Evolutionary conservation across 148 eudicot genomes (phyloP).

Genomic region (Suaeda aralocaspica): DNA sequence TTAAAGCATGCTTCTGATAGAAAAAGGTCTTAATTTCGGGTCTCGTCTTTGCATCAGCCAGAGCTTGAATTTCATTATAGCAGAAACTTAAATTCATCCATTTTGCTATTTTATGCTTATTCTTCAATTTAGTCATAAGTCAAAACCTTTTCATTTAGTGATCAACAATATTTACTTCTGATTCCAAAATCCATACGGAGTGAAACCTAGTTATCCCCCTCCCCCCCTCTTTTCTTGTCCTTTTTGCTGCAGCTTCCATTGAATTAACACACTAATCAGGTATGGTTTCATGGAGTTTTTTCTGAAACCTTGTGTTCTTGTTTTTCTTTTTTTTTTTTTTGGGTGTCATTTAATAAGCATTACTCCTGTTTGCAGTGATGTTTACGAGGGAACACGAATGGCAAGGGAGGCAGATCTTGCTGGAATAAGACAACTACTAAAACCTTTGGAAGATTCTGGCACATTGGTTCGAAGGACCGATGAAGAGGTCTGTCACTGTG

Average conservation of each 20-base stretch:
- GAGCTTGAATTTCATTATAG: neutral
- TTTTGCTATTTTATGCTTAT: neutral
- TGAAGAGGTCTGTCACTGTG: slow-evolving; percentile 59
- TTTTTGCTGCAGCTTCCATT: neutral
- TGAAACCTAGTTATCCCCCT: neutral
- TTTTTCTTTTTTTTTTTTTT: too few relatives aligned
- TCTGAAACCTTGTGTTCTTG: neutral
- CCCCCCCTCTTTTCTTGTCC: neutral
- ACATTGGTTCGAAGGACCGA: slow-evolving; percentile 74
- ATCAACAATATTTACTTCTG: neutral
- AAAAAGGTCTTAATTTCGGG: neutral
- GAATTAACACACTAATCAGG: neutral
- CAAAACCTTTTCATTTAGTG: neutral
- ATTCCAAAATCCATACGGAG: neutral
- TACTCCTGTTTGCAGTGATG: slow-evolving; percentile 52
- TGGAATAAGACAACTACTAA: slow-evolving; percentile 61
- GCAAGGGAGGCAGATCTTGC: slow-evolving; percentile 65
- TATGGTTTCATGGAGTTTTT: neutral
- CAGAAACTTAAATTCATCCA: neutral
- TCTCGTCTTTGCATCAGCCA: neutral
- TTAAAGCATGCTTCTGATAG: neutral
- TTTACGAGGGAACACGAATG: slow-evolving; percentile 93
- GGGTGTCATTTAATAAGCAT: slow-evolving; percentile 1
- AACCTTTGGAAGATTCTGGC: slow-evolving; percentile 85
- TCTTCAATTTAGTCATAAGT: neutral